Percentiles rank a stretch among this genome's conserved stretches.
Conservation (phyloP, 441 rosid species). For the Aleurites moluccanus region DNA sequence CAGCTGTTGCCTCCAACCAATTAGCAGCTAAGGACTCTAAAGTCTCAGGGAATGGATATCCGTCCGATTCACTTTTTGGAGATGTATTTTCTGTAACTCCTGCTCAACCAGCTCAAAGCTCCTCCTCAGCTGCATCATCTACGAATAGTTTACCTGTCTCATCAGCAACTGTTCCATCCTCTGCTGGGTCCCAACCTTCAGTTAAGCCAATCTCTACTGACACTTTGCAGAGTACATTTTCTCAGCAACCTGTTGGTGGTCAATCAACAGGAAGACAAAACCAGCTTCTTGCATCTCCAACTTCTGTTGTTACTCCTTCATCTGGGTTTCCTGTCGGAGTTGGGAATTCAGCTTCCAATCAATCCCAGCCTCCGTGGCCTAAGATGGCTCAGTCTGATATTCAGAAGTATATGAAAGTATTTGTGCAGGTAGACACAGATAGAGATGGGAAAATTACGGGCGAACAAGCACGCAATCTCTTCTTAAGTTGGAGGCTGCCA, state of each 20-base stretch:
- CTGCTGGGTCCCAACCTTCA: conserved; percentile 50
- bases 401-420: conserved; percentile 86
- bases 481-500: conserved; percentile 97
- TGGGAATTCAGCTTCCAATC: conserved; percentile 53
- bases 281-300: conserved; percentile 39
- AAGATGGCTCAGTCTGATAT: conserved; percentile 78
- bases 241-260: conserved; percentile 54
- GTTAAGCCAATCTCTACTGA: conserved; percentile 40
- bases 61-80: conserved; percentile 71
- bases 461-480: conserved; percentile 87
- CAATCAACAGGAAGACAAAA: conserved; percentile 40
- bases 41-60: conserved; percentile 65
- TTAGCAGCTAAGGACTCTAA: conserved; percentile 51
- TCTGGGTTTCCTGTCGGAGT: conserved; percentile 53
- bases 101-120: conserved; percentile 47
- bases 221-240: conserved; percentile 42
- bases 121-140: conserved; percentile 39
- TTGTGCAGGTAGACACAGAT: conserved; percentile 92
- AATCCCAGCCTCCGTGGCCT: conserved; percentile 76
- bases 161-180: conserved; percentile 35
- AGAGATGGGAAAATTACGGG: conserved; percentile 95
- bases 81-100: conserved; percentile 69
- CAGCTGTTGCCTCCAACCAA: conserved; percentile 40
- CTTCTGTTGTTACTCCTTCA: conserved; percentile 39
- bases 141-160: conserved; percentile 46